A percentile compares a stretch with the other conserved stretches of the same genome.
Evolutionary conservation across 2,329 filamentous ascomycete species (phyloP).

Genomic region (Penicillium sp.): DNA sequence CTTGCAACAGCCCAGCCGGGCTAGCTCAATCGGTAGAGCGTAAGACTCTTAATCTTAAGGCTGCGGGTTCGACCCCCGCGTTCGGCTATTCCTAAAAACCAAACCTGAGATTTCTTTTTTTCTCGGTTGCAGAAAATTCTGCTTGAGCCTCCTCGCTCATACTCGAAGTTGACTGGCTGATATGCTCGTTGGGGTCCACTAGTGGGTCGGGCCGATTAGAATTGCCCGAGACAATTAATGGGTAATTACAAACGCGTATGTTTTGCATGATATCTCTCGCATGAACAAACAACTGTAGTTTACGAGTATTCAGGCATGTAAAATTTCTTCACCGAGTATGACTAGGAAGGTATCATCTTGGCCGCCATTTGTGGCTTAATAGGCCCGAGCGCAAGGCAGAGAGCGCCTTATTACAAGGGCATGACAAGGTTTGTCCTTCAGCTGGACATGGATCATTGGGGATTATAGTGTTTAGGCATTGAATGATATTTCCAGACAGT

Average conservation of each 20-base stretch:
- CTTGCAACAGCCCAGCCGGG: constrained; percentile 36
- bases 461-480: constrained; percentile 1
- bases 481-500: neutral
- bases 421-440: constrained; percentile 10
- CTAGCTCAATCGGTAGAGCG: constrained; percentile 53
- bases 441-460: constrained; percentile 8
- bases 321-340: neutral
- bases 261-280: neutral
- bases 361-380: constrained; percentile 7
- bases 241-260: neutral
- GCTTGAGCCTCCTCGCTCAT: neutral
- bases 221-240: neutral
- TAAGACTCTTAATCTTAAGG: constrained; percentile 50
- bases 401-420: constrained; percentile 5
- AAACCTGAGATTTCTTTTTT: constrained; percentile 22
- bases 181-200: neutral
- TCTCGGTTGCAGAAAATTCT: constrained; percentile 5
- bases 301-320: neutral
- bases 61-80: constrained; percentile 45
- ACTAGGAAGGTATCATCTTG: neutral
- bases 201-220: constrained; percentile 10
- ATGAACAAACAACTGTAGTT: neutral
- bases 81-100: constrained; percentile 35
- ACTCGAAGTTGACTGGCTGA: constrained; percentile 13
- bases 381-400: constrained; percentile 24